Conservation (phyloP, 2,329 filamentous ascomycete species). For the Zymoseptoria brevis region DNA sequence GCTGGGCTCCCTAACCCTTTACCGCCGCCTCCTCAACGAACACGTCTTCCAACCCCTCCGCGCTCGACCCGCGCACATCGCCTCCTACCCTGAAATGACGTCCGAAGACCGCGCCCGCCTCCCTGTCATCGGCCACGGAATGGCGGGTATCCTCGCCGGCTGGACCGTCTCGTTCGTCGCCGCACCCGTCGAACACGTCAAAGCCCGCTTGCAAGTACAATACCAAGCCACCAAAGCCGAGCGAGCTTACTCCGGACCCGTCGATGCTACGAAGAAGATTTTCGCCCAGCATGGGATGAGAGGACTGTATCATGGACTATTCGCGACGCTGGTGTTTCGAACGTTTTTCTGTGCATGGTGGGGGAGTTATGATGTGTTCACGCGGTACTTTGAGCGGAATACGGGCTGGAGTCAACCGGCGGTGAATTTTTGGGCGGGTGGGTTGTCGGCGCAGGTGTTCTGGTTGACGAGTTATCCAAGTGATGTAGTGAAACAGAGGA, state of each 20-base stretch:
- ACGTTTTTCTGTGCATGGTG: constrained; percentile 98
- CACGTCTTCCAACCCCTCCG: constrained; percentile 59
- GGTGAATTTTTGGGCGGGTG: constrained; percentile 96
- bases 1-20: constrained; percentile 85
- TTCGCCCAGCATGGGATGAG: constrained; percentile 58
- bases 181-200: constrained; percentile 89
- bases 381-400: constrained; percentile 55
- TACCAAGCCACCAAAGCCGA: constrained; percentile 73
- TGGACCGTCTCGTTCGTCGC: constrained; percentile 88
- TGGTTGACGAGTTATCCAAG: constrained; percentile 89
- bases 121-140: constrained; percentile 71
- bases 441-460: constrained; percentile 85
- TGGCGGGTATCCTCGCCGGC: constrained; percentile 81
- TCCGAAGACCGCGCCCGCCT: constrained; percentile 43
- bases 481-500: constrained; percentile 80
- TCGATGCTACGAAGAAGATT: constrained; percentile 73
- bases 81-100: constrained; percentile 24
- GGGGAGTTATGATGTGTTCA: constrained; percentile 86
- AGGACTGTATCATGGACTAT: constrained; percentile 80
- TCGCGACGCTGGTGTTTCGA: constrained; percentile 78
- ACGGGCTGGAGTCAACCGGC: constrained; percentile 67
- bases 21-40: constrained; percentile 74
- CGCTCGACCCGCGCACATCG: constrained; percentile 13
- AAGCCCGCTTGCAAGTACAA: constrained; percentile 88
- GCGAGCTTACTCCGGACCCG: constrained; percentile 73